These are phyloP conservation scores for Didymella exigua DNA, from an alignment of 2,329 filamentous ascomycete genomes.

Conservation along the genomic window DNA sequence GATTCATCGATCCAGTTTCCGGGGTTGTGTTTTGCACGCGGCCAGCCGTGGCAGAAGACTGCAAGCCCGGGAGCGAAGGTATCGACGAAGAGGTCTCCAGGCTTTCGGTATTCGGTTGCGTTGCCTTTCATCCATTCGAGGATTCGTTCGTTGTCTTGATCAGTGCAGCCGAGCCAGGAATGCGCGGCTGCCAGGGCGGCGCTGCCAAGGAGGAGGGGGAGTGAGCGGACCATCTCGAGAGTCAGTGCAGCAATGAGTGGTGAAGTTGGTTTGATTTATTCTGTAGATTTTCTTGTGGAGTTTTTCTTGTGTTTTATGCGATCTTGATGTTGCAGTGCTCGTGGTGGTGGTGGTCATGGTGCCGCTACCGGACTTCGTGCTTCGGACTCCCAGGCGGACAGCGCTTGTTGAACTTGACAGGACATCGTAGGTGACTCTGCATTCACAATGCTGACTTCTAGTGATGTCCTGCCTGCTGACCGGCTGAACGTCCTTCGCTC, in stretches of 20 bases:
- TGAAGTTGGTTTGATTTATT: neutral
- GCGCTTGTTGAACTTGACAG: neutral
- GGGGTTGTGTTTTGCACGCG: conserved; percentile 29
- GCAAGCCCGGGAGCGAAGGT: conserved; percentile 26
- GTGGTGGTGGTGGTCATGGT: neutral
- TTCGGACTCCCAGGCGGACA: neutral
- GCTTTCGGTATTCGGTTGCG: conserved; percentile 14
- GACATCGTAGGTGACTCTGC: neutral
- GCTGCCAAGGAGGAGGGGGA: conserved; percentile 2
- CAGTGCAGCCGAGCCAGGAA: conserved; percentile 35
- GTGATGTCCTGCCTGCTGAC: neutral
- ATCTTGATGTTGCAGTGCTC: neutral
- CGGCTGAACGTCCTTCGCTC: neutral
- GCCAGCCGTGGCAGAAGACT: conserved; percentile 31
- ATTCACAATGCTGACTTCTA: neutral
- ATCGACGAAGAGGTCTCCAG: conserved; percentile 14
- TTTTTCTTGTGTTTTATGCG: neutral
- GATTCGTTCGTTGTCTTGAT: conserved; percentile 32
- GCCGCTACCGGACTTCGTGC: neutral
- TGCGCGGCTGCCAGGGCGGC: conserved; percentile 21
- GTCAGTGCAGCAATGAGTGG: neutral
- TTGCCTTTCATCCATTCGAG: conserved; percentile 30
- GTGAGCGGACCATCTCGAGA: conserved; percentile 8
- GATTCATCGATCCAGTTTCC: conserved; percentile 34
- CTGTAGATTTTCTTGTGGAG: neutral